These are phyloP conservation scores for Lichtheimia corymbifera DNA, from an alignment of 371 early-diverging fungal genomes.

Conservation along the genomic window DNA sequence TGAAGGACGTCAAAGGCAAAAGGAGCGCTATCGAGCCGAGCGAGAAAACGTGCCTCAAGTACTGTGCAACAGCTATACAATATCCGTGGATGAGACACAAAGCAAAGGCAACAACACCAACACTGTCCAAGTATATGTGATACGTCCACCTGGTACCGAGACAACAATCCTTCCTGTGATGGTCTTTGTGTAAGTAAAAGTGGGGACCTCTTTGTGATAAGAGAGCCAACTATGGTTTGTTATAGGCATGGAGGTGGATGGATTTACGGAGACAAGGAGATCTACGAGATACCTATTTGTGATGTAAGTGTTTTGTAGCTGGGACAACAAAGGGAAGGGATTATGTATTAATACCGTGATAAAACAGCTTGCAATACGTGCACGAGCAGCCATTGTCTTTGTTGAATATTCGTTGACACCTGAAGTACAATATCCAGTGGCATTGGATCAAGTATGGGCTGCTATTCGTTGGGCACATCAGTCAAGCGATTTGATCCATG, in stretches of 20 bases:
- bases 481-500: constrained; percentile 6
- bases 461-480: constrained; percentile 11
- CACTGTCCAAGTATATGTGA: not conserved
- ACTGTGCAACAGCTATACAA: not conserved
- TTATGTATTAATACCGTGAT: not conserved
- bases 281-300: not conserved
- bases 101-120: not conserved
- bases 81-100: not conserved
- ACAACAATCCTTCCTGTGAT: constrained; percentile 7
- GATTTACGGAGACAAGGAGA: constrained; percentile 17
- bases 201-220: not conserved
- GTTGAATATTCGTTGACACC: constrained; percentile 14
- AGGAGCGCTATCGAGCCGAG: not conserved
- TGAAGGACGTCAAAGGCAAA: not conserved
- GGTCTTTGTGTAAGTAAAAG: constrained; percentile 13
- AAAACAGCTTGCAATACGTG: constrained; percentile 6
- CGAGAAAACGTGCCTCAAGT: constrained; percentile 1
- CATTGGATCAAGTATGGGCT: constrained; percentile 11
- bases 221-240: not conserved
- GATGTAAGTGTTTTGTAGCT: constrained; percentile 10
- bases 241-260: constrained; percentile 26
- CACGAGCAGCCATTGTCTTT: constrained; percentile 11
- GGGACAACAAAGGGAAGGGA: not conserved
- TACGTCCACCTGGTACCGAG: constrained; percentile 12
- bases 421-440: constrained; percentile 16